phyloP scores from a whole-genome alignment of 1,139 yeast species.

The Meyerozyma guilliermondii region DNA sequence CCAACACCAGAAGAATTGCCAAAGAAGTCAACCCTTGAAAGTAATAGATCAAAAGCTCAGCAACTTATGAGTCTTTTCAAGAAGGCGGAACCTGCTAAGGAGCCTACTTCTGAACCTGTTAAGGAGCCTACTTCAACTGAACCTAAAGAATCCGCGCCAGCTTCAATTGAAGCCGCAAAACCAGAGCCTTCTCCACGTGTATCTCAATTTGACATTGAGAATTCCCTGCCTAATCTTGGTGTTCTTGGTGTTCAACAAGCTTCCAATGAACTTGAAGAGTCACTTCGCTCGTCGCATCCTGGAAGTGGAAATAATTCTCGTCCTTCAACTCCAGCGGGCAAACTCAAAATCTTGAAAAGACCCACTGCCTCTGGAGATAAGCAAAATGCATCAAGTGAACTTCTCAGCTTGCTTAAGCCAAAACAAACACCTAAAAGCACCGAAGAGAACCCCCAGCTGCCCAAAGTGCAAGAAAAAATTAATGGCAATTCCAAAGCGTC shows the following conservation, averaged over 20 bases:
- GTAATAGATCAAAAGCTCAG: slow-evolving; percentile 34
- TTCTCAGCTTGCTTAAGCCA: slow-evolving; percentile 14
- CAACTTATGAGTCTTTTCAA: slow-evolving; percentile 35
- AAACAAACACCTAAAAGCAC: slow-evolving; percentile 7
- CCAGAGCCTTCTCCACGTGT: slow-evolving; percentile 8
- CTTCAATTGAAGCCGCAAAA: neutral
- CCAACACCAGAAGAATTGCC: slow-evolving; percentile 6
- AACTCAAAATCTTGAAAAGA: slow-evolving; percentile 29
- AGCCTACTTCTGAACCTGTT: slow-evolving; percentile 6
- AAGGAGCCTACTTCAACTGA: slow-evolving; percentile 1
- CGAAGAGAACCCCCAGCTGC: slow-evolving; percentile 7
- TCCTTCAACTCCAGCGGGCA: slow-evolving; percentile 18
- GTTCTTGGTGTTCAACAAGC: slow-evolving; percentile 13
- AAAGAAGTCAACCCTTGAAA: slow-evolving; percentile 17
- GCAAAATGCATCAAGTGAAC: slow-evolving; percentile 10
- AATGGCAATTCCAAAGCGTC: slow-evolving; percentile 6
- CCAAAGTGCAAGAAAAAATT: slow-evolving; percentile 11
- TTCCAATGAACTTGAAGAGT: slow-evolving; percentile 26
- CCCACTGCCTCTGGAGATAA: slow-evolving; percentile 13
- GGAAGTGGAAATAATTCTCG: slow-evolving; percentile 7
- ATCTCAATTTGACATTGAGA: slow-evolving; percentile 4
- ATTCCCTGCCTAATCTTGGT: slow-evolving; percentile 6
- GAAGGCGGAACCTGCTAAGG: slow-evolving; percentile 9
- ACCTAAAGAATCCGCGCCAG: neutral
- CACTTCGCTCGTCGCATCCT: slow-evolving; percentile 11